Base-by-base conservation (phyloP, 2,329 filamentous ascomycete species). In the Trichoderma sp. region DNA sequence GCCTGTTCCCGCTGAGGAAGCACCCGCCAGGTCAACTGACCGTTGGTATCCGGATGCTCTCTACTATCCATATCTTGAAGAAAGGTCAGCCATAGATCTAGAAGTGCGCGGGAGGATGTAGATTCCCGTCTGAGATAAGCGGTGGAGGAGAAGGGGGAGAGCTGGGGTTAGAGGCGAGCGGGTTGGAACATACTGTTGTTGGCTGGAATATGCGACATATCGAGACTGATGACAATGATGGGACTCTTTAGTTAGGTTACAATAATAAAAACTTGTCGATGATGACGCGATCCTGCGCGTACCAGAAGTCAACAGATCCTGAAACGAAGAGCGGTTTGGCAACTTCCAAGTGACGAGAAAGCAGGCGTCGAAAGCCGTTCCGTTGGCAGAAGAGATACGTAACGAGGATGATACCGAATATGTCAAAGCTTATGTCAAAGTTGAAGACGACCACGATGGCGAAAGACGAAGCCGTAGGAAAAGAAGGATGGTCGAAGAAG, bases 11-110 rank as follows among this genome's bases (percentile, higher is more conserved):
- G 30, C 48, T 17, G 5, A 12, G n/a, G 7, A 41, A 54, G 30
- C 39, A 21, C 44, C 21, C 43, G n/a, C 52, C 28, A 66, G 19
- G 34, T 45, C 26, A 21, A 54, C 60, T 66, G 54, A 66, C 64
- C 64, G 59, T 56, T 21, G 28, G n/a, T 50, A 55, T 44, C 59
- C 50, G 48, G 10, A 14, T 39, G 10, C 10, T 1, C n/a, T 39
- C 4, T 14, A 41, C 24, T 43, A n/a, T 34, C 26, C 61, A 55
- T 56, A 39, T 26, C 30, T 52, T 50, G 45, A 26, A 10, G 39
- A 2, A n/a, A 17, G 44, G 34, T 59, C 26, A 50, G 61, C 14
- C 28, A 41, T 41, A n/a, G 51, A 60, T 51, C 55, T 52, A 34
- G 15, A 14, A 59, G 21, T 48, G 59, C 52, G 63, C 51, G 24